These are phyloP conservation scores for Wickerhamomyces xylosicus DNA, from an alignment of 805 yeast genomes.

Conservation along the genomic window DNA sequence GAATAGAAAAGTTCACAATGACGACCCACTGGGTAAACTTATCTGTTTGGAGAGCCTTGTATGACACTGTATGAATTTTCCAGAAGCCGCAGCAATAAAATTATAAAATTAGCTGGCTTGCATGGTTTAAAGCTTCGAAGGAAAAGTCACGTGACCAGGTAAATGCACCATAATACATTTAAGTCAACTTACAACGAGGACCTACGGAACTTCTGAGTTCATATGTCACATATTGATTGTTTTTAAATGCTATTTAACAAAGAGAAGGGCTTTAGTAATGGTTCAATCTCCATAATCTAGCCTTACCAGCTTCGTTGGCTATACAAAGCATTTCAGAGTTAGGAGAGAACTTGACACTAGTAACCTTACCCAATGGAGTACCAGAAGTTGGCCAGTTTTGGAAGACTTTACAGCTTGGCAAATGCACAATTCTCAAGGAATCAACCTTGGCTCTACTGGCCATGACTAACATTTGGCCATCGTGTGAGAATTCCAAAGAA, in stretches of 20 bases:
- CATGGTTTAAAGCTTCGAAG: no score
- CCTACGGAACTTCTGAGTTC: no score
- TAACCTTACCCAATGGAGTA: slow-evolving; percentile 93
- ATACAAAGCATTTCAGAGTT: slow-evolving; percentile 74
- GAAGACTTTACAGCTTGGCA: slow-evolving; percentile 80
- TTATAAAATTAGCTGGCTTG: no score
- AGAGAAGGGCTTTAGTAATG: slow-evolving; percentile 42
- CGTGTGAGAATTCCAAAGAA: slow-evolving; percentile 61
- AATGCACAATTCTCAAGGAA: slow-evolving; percentile 75
- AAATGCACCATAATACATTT: no score
- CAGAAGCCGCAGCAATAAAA: no score
- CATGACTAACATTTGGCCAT: slow-evolving; percentile 81
- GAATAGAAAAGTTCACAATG: not conserved
- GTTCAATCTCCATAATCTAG: slow-evolving; percentile 79
- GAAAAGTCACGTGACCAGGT: no score
- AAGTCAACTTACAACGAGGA: no score
- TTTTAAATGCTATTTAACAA: not conserved
- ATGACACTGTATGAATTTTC: no score
- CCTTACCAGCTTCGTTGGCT: slow-evolving; percentile 87
- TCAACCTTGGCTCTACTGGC: slow-evolving; percentile 83
- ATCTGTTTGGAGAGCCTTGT: no score
- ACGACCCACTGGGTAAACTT: no score
- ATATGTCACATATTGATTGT: no score
- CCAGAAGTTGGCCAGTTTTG: slow-evolving; percentile 96
- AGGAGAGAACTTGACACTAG: slow-evolving; percentile 70